Percentiles rank a stretch among this genome's conserved stretches.
These are phyloP conservation scores for Cercospora zeina DNA, from an alignment of 2,329 filamentous ascomycete genomes.

Conservation along the genomic window DNA sequence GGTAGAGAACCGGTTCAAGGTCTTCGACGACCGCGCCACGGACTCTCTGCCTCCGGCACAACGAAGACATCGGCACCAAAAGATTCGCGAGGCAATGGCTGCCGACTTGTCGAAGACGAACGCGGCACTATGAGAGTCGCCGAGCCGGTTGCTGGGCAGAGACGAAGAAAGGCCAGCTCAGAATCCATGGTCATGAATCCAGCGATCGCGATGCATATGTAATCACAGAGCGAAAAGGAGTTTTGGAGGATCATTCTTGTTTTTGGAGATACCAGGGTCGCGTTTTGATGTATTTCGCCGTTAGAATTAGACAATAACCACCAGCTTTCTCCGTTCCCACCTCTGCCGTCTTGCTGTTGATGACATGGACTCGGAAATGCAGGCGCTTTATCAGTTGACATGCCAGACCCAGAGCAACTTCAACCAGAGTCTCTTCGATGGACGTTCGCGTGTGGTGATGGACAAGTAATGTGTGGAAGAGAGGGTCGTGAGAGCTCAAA, in stretches of 20 bases:
- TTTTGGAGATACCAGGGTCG: slow-evolving; percentile 4
- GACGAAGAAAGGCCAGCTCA: background rate
- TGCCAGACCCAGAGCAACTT: background rate
- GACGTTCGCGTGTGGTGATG: background rate
- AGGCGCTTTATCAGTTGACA: background rate
- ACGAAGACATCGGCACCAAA: slow-evolving; percentile 19
- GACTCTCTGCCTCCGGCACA: slow-evolving; percentile 14
- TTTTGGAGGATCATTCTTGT: background rate
- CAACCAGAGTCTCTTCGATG: background rate
- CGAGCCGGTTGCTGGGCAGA: background rate
- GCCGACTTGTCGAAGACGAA: background rate
- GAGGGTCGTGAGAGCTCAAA: background rate
- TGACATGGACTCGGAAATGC: background rate
- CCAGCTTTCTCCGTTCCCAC: background rate
- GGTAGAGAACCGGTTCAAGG: slow-evolving; percentile 19
- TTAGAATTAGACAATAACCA: background rate
- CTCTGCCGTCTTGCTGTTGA: background rate
- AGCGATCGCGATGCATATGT: no score
- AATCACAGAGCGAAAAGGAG: background rate
- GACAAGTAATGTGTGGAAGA: background rate
- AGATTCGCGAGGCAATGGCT: slow-evolving; percentile 16
- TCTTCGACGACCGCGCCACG: slow-evolving; percentile 20
- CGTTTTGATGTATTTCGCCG: background rate
- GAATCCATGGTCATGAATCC: background rate
- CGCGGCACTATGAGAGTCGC: background rate